Percentiles rank a stretch among this genome's conserved stretches.
These are phyloP conservation scores for Scheffersomyces cryptocercus DNA, from an alignment of 1,139 yeast genomes.

Conservation along the genomic window DNA sequence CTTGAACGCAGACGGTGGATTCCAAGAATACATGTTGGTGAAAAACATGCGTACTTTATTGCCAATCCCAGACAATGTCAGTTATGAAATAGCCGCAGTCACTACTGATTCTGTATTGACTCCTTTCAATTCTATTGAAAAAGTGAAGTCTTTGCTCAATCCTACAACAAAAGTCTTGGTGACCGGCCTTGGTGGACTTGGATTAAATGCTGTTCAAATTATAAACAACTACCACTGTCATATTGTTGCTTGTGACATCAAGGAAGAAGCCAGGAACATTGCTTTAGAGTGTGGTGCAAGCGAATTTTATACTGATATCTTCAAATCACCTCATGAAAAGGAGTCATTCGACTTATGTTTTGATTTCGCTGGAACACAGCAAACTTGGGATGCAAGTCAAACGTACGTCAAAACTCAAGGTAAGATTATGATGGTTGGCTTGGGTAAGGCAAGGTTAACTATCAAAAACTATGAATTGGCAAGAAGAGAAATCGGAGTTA, in stretches of 20 bases:
- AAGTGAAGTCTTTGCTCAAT: constrained; percentile 30
- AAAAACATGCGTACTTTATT: constrained; percentile 36
- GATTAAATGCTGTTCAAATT: constrained; percentile 51
- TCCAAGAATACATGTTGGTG: constrained; percentile 46
- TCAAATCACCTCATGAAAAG: constrained; percentile 24
- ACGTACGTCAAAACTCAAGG: constrained; percentile 38
- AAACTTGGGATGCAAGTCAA: constrained; percentile 35
- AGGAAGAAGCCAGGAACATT: constrained; percentile 25
- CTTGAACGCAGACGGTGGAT: constrained; percentile 50
- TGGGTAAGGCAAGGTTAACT: constrained; percentile 36
- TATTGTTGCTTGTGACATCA: constrained; percentile 42
- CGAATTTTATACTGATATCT: constrained; percentile 39
- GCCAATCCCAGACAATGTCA: constrained; percentile 49
- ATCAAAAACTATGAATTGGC: constrained; percentile 39
- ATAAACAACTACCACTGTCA: constrained; percentile 41
- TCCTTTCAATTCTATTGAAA: constrained; percentile 51
- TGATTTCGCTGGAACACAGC: constrained; percentile 48
- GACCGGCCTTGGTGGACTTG: constrained; percentile 54
- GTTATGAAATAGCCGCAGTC: constrained; percentile 49
- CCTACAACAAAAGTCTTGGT: constrained; percentile 44
- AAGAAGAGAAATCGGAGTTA: constrained; percentile 41
- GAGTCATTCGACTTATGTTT: constrained; percentile 42
- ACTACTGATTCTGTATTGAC: constrained; percentile 53
- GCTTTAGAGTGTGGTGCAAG: constrained; percentile 45
- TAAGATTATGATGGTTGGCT: constrained; percentile 45